Conservation (phyloP, 2,329 filamentous ascomycete species). For the Metarhizium guizhouense region DNA sequence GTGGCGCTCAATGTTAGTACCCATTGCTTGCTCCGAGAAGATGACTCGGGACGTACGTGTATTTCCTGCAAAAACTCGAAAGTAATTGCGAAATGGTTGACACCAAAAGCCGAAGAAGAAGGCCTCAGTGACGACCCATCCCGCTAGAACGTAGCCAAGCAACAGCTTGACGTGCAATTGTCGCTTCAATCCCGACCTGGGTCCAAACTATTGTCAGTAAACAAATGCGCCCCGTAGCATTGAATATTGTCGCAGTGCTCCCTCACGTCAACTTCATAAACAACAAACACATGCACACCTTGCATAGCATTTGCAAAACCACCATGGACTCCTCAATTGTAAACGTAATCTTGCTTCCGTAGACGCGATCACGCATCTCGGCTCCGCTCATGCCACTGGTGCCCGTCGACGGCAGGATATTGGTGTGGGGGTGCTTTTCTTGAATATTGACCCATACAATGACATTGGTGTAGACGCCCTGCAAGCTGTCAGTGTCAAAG, state of each 20-base stretch:
- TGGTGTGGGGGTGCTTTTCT: constrained; percentile 3
- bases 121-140: constrained; percentile 1
- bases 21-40: neutral
- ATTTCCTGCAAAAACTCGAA: constrained; percentile 1
- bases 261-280: constrained; percentile 4
- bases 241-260: neutral
- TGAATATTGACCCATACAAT: constrained; percentile 7
- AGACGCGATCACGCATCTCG: constrained; percentile 2
- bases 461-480: constrained; percentile 5
- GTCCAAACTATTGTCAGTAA: neutral
- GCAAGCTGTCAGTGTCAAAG: neutral
- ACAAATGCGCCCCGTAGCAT: neutral
- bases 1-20: neutral
- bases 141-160: neutral
- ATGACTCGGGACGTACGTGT: neutral
- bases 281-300: constrained; percentile 6
- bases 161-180: constrained; percentile 1
- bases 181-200: constrained; percentile 1
- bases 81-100: constrained; percentile 4
- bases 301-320: constrained; percentile 5
- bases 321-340: constrained; percentile 6
- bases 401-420: constrained; percentile 4
- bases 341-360: constrained; percentile 5
- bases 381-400: neutral
- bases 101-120: constrained; percentile 6